Conservation (phyloP, 2,329 filamentous ascomycete species). For the Trichoderma polysporum region DNA sequence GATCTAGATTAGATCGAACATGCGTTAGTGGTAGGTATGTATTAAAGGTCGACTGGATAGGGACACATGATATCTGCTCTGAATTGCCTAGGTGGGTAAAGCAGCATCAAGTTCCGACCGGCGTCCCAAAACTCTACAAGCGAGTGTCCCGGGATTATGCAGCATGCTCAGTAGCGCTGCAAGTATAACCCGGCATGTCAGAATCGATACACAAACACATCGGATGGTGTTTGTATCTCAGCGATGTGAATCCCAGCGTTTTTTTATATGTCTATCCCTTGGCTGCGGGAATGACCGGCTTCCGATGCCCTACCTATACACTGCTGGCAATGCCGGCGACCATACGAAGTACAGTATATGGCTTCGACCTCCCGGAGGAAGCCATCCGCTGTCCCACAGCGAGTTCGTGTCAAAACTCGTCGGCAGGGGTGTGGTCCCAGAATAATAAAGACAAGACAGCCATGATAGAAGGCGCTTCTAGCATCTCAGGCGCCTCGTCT, state of each 20-base stretch:
- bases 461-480: constrained; percentile 5
- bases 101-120: not conserved
- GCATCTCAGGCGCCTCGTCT: constrained; percentile 4
- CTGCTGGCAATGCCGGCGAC: not conserved
- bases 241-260: not conserved
- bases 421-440: constrained; percentile 1
- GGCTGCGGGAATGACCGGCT: not conserved
- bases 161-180: not conserved
- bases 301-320: not conserved
- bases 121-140: constrained; percentile 8
- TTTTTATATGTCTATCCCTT: not conserved
- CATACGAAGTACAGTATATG: too few relatives aligned
- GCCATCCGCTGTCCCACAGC: not conserved
- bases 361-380: not conserved
- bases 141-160: not conserved
- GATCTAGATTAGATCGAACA: not conserved
- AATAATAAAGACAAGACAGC: not conserved
- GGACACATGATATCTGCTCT: not conserved
- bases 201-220: not conserved
- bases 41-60: not conserved
- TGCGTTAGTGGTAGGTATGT: not conserved
- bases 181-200: not conserved
- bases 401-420: not conserved
- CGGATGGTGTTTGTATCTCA: not conserved
- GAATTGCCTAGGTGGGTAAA: not conserved